Conservation (phyloP, 768 basidiomycete genomes). For the Psilocybe azurescens region DNA sequence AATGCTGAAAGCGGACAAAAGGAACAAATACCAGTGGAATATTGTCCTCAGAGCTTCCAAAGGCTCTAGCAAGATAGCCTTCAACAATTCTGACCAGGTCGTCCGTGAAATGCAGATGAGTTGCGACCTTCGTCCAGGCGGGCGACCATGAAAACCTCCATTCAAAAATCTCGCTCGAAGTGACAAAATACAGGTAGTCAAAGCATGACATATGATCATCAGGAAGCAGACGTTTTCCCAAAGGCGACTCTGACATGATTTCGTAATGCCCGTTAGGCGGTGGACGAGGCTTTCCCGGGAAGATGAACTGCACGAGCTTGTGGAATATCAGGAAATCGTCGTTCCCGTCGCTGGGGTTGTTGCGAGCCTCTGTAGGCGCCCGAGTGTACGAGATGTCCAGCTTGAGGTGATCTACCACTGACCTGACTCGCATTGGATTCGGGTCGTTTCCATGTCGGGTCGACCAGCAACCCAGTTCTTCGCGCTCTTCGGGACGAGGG, state of each 20-base stretch:
- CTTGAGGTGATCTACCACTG: constrained; percentile 32
- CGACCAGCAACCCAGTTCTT: constrained; percentile 40
- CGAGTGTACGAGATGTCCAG: constrained; percentile 42
- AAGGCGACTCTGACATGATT: constrained; percentile 33
- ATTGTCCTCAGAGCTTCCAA: constrained; percentile 2
- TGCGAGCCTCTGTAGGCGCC: constrained; percentile 29
- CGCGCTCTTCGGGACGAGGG: constrained; percentile 18
- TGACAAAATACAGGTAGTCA: constrained; percentile 36
- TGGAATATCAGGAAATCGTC: constrained; percentile 31
- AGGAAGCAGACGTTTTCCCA: constrained; percentile 30
- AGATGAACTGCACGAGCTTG: constrained; percentile 35
- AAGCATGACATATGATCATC: constrained; percentile 38
- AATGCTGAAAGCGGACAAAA: background rate
- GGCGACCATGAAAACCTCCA: constrained; percentile 44
- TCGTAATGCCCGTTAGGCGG: constrained; percentile 22
- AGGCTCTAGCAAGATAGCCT: constrained; percentile 29
- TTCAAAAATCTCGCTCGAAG: constrained; percentile 31
- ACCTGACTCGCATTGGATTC: constrained; percentile 24
- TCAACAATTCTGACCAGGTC: constrained; percentile 33
- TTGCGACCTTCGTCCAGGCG: constrained; percentile 45
- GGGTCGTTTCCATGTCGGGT: constrained; percentile 27
- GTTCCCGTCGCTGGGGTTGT: constrained; percentile 20
- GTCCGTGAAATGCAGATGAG: constrained; percentile 40
- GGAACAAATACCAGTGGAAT: constrained; percentile 11
- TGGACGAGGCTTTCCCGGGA: constrained; percentile 26